Evolutionary conservation across 2,329 filamentous ascomycete species (phyloP).

Genomic region (Ophiocordyceps polyrhachis-furcata): DNA sequence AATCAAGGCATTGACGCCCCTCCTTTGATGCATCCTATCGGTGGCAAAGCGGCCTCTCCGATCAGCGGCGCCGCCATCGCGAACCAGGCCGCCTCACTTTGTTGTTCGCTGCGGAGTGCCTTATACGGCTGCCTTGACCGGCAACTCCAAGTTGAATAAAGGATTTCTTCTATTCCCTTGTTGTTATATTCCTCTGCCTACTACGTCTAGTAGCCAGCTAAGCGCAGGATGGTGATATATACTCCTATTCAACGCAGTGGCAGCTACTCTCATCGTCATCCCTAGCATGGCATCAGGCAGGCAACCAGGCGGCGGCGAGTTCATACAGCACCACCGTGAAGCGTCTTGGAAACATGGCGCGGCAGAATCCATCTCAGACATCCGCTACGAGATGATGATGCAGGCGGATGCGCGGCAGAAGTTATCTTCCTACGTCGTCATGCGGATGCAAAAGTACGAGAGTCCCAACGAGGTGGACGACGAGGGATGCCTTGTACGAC

Average conservation of each 20-base stretch:
- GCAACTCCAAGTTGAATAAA: too few relatives aligned
- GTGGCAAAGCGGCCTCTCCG: background rate
- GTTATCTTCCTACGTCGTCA: slow-evolving; percentile 21
- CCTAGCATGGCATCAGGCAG: too few relatives aligned
- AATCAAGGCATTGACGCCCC: background rate
- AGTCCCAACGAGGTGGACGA: slow-evolving; percentile 16
- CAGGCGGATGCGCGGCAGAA: slow-evolving; percentile 18
- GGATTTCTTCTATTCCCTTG: too few relatives aligned
- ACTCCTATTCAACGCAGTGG: background rate
- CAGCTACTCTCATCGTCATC: background rate
- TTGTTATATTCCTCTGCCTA: too few relatives aligned
- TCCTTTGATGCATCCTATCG: too few relatives aligned
- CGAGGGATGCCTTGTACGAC: slow-evolving; percentile 13
- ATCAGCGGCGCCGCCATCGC: background rate
- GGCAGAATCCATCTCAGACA: slow-evolving; percentile 16
- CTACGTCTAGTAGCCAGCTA: too few relatives aligned
- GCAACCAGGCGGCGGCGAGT: too few relatives aligned
- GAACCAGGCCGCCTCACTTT: background rate
- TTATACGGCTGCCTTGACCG: too few relatives aligned
- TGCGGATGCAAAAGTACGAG: slow-evolving; percentile 22
- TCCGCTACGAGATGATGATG: slow-evolving; percentile 17
- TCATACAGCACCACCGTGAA: too few relatives aligned
- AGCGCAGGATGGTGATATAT: background rate
- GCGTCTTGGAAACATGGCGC: slow-evolving; percentile 3
- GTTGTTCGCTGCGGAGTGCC: background rate